These are phyloP conservation scores for Ammopiptanthus mongolicus DNA, from an alignment of 306 rosid species.

Conservation along the genomic window DNA sequence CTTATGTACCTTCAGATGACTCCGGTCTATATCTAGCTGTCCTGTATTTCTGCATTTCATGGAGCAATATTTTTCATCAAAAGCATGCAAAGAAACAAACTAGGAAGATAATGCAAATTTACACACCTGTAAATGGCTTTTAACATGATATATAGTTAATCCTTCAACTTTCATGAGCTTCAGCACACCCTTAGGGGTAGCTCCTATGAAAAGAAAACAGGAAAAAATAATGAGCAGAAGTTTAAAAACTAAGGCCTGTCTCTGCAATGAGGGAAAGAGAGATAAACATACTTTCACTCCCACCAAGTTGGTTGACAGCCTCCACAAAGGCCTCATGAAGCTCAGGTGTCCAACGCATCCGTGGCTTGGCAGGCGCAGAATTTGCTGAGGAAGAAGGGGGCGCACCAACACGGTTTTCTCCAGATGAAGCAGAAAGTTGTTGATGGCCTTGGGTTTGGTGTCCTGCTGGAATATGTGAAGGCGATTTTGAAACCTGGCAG, in stretches of 20 bases:
- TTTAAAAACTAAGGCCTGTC: slow-evolving; percentile 16
- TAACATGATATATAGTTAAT: slow-evolving; percentile 96
- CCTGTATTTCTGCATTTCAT: slow-evolving; percentile 91
- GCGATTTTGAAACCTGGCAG: slow-evolving; percentile 51
- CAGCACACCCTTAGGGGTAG: slow-evolving; percentile 98
- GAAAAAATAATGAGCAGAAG: slow-evolving; percentile 21
- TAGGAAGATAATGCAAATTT: slow-evolving; percentile 4
- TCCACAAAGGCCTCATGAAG: slow-evolving; percentile 98
- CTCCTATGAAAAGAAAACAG: slow-evolving; percentile 51
- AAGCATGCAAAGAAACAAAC: slow-evolving; percentile 24
- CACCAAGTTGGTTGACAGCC: slow-evolving; percentile 95
- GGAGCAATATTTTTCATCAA: slow-evolving; percentile 30
- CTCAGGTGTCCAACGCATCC: slow-evolving; percentile 99
- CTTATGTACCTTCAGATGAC: slow-evolving; percentile 75
- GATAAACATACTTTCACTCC: slow-evolving; percentile 87
- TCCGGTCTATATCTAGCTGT: slow-evolving; percentile 99
- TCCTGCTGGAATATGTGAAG: slow-evolving; percentile 40
- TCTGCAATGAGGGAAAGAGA: slow-evolving; percentile 14
- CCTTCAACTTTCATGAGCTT: slow-evolving; percentile 95
- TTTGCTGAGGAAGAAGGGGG: slow-evolving; percentile 58
- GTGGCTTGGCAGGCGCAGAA: slow-evolving; percentile 62
- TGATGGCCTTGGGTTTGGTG: slow-evolving; percentile 57
- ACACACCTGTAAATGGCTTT: slow-evolving; percentile 91
- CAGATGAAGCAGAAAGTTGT: slow-evolving; percentile 51
- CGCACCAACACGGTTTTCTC: slow-evolving; percentile 44